Evolutionary conservation across 805 yeast genomes (phyloP).

Genomic region (Tanozyma kutaoensis): DNA sequence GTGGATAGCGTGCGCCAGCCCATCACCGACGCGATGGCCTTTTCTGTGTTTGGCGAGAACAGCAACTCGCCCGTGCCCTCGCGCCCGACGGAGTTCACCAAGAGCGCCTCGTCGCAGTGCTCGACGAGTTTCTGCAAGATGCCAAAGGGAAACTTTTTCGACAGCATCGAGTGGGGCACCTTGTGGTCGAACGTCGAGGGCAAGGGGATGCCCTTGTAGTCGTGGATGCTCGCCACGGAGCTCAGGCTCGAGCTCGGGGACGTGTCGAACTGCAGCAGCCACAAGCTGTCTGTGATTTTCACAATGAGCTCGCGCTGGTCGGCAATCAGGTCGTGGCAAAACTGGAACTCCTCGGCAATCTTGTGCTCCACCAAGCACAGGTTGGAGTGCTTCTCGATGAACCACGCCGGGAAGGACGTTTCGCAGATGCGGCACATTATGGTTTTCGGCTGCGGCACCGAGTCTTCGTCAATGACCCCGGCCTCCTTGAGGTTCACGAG

Average conservation of each 20-base stretch:
- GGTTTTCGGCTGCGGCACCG: conserved; percentile 67
- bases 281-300: conserved; percentile 18
- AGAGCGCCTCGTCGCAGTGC: conserved; percentile 61
- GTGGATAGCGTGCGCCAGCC: conserved; percentile 34
- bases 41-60: conserved; percentile 49
- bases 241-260: conserved; percentile 9
- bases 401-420: conserved; percentile 86
- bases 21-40: conserved; percentile 35
- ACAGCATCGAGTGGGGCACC: conserved; percentile 6
- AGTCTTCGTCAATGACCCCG: conserved; percentile 48
- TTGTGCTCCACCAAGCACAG: conserved; percentile 77
- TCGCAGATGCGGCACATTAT: conserved; percentile 91
- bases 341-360: conserved; percentile 63
- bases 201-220: conserved; percentile 48
- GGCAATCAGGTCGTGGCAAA: conserved; percentile 58
- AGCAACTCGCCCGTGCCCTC: conserved; percentile 19
- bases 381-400: conserved; percentile 85
- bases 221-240: conserved; percentile 11
- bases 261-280: conserved; percentile 8
- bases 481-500: conserved; percentile 49
- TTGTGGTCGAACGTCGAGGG: conserved; percentile 12
- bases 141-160: conserved; percentile 46
- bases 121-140: conserved; percentile 44
- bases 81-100: conserved; percentile 51
- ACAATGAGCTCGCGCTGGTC: conserved; percentile 53